Percentiles rank a stretch among this genome's conserved stretches.
phyloP scores from a whole-genome alignment of 139 green algal genomes.

The Chlamydomonas applanata region DNA sequence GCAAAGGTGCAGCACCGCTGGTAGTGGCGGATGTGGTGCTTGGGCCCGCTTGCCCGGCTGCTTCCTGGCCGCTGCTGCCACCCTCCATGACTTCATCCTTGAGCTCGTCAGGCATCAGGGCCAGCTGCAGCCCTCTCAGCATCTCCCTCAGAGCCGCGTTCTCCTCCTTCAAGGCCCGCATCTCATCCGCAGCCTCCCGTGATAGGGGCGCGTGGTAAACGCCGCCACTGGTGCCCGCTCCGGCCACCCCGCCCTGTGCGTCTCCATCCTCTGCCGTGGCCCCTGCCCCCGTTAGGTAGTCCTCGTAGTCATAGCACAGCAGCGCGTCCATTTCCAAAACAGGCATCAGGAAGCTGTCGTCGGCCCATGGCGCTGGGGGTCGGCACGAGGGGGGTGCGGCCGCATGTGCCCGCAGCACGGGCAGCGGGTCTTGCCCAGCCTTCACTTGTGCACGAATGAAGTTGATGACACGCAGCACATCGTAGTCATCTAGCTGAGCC shows the following conservation, averaged over 20 bases:
- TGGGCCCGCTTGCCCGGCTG: not conserved
- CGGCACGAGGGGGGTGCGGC: too few species aligned
- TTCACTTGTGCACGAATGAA: slow-evolving; percentile 63
- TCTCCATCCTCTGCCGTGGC: not conserved
- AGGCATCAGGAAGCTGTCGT: slow-evolving; percentile 68
- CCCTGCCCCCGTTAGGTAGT: slow-evolving; percentile 14
- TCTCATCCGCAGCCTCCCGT: not conserved
- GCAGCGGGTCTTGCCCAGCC: slow-evolving; percentile 48
- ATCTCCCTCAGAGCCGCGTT: slow-evolving; percentile 30
- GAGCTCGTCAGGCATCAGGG: slow-evolving; percentile 32
- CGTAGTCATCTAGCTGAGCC: slow-evolving; percentile 72
- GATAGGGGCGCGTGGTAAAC: not conserved
- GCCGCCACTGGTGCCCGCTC: not conserved
- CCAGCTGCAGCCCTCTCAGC: slow-evolving; percentile 14
- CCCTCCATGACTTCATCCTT: slow-evolving; percentile 5
- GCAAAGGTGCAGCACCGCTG: not conserved
- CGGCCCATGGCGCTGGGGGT: slow-evolving; percentile 32
- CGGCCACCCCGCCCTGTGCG: not conserved
- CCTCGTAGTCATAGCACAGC: slow-evolving; percentile 76
- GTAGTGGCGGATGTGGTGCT: not conserved
- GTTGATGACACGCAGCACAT: slow-evolving; percentile 79
- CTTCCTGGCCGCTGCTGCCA: not conserved
- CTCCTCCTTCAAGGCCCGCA: slow-evolving; percentile 14
- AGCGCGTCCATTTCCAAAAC: slow-evolving; percentile 71
- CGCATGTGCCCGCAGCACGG: slow-evolving; percentile 20